Evolutionary conservation across 306 rosid genomes (phyloP).

Genomic region (Aeschynomene evenia): DNA sequence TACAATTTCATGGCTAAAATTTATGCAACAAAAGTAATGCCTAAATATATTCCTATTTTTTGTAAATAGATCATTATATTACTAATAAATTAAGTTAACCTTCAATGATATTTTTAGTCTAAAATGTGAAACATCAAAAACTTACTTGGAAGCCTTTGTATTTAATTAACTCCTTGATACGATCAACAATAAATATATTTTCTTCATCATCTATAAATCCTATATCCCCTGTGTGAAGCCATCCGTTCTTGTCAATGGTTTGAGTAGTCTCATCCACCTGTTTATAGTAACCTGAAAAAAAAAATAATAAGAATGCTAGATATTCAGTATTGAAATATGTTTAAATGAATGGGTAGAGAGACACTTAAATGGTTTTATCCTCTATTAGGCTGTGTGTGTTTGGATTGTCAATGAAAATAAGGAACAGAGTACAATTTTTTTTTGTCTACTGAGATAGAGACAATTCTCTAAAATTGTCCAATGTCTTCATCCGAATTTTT

Average conservation of each 20-base stretch:
- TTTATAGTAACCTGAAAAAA: constrained; percentile 66
- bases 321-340: too few relatives aligned
- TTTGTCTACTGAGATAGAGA: too few relatives aligned
- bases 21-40: neutral
- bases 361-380: too few relatives aligned
- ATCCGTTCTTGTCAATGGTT: constrained; percentile 73
- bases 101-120: neutral
- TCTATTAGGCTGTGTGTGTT: too few relatives aligned
- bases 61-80: neutral
- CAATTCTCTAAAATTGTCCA: too few relatives aligned
- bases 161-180: constrained; percentile 52
- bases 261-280: constrained; percentile 71
- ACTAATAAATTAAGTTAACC: neutral
- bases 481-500: too few relatives aligned
- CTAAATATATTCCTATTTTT: neutral
- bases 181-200: constrained; percentile 62
- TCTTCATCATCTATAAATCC: constrained; percentile 84
- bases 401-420: too few relatives aligned
- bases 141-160: constrained; percentile 58
- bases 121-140: neutral
- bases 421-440: too few relatives aligned
- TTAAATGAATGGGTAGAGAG: too few relatives aligned
- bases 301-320: neutral
- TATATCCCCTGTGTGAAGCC: constrained; percentile 92
- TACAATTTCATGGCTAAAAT: neutral